Conservation (phyloP, 805 yeast genomes). For the Saitoella complicata region DNA sequence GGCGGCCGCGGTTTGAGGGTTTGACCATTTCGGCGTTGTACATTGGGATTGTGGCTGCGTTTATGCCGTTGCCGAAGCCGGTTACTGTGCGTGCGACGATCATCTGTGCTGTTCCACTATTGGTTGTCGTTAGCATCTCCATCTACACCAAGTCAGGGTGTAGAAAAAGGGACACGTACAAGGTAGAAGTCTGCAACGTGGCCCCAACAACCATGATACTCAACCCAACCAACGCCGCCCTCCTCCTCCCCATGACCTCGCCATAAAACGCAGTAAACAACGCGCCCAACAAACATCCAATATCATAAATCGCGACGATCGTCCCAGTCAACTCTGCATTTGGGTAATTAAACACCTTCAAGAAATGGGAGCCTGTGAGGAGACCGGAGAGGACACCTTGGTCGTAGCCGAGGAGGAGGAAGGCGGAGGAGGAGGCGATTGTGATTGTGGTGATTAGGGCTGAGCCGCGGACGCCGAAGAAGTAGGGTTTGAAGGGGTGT, state of each 20-base stretch:
- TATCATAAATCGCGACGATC: conserved; percentile 31
- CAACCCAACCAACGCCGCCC: conserved; percentile 40
- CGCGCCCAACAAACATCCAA: conserved; percentile 60
- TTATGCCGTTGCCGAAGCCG: conserved; percentile 16
- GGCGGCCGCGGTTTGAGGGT: conserved; percentile 45
- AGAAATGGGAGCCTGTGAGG: conserved; percentile 36
- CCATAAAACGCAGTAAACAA: conserved; percentile 40
- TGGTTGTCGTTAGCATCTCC: no score
- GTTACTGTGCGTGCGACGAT: conserved; percentile 43
- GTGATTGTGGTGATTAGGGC: conserved; percentile 24
- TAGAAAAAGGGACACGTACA: no score
- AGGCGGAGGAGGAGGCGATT: conserved; percentile 6
- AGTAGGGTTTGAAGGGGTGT: no score
- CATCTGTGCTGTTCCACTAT: conserved; percentile 31
- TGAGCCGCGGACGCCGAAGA: conserved; percentile 37
- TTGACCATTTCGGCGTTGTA: conserved; percentile 63
- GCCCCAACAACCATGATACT: conserved; percentile 44
- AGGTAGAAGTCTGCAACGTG: conserved; percentile 37
- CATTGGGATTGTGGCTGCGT: conserved; percentile 39
- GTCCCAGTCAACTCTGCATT: conserved; percentile 19
- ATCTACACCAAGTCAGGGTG: no score
- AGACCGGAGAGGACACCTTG: conserved; percentile 73
- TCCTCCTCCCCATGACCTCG: conserved; percentile 49
- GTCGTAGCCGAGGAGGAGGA: conserved; percentile 47
- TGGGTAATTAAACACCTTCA: conserved; percentile 8